A percentile compares a stretch with the other conserved stretches of the same genome.
phyloP scores from a whole-genome alignment of 768 basidiomycete genomes.

The Phanerodontia chrysosporium region DNA sequence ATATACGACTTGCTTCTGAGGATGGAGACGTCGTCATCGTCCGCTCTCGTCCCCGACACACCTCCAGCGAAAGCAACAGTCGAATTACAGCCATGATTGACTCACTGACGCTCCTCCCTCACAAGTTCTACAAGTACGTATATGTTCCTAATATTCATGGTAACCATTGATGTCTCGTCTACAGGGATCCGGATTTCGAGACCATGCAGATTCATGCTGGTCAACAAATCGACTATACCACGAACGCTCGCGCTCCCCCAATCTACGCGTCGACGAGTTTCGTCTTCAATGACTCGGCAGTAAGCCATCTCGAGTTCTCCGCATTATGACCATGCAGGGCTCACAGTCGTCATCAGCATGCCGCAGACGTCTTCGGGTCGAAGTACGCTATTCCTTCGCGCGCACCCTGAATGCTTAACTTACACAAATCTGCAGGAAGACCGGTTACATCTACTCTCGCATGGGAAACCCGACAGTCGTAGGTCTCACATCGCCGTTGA shows the following conservation, averaged over 20 bases:
- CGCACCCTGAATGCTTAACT: neutral
- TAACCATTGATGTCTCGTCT: neutral
- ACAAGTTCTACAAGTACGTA: slow-evolving; percentile 6
- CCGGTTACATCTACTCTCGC: slow-evolving; percentile 63
- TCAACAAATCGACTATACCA: slow-evolving; percentile 56
- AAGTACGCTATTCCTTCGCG: slow-evolving; percentile 28
- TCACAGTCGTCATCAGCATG: slow-evolving; percentile 43
- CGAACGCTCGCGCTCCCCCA: slow-evolving; percentile 72
- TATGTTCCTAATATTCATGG: too few relatives aligned
- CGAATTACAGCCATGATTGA: neutral
- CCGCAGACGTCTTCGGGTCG: slow-evolving; percentile 67
- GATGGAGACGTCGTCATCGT: neutral
- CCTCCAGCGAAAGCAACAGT: neutral
- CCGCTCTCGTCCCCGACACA: neutral
- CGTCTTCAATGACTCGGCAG: slow-evolving; percentile 67
- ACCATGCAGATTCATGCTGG: slow-evolving; percentile 80
- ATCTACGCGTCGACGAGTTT: slow-evolving; percentile 75
- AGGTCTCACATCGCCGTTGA: slow-evolving; percentile 20
- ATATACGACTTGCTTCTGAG: neutral
- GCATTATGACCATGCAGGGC: neutral
- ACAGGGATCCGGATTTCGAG: slow-evolving; percentile 63
- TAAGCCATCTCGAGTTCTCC: slow-evolving; percentile 18
- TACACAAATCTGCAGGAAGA: slow-evolving; percentile 23
- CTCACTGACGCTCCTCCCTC: neutral
- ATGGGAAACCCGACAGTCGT: slow-evolving; percentile 67